Conservation (phyloP, 352 stramenopile species). For the Globisporangium takayamanum region DNA sequence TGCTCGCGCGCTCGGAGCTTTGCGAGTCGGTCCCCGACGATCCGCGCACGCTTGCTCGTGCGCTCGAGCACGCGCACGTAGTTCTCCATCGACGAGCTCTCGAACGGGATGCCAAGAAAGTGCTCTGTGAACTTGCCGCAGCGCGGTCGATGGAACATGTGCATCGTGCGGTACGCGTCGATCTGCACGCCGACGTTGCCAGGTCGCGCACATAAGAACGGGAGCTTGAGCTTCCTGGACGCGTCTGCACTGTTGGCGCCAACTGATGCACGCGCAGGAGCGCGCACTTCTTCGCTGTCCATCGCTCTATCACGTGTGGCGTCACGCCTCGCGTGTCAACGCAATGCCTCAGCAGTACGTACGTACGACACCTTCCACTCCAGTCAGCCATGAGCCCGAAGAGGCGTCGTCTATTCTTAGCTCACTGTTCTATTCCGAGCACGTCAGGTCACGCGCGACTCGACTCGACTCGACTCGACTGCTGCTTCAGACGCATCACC, state of each 20-base stretch:
- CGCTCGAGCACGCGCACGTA: constrained; percentile 55
- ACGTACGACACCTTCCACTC: too few species aligned
- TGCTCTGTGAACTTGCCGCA: constrained; percentile 58
- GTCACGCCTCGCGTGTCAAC: neutral
- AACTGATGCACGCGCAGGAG: constrained; percentile 1
- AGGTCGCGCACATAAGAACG: constrained; percentile 43
- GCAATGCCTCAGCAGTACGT: neutral
- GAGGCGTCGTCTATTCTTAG: neutral
- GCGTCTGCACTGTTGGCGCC: neutral
- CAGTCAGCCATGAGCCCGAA: too few species aligned
- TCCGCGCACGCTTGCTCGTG: constrained; percentile 30
- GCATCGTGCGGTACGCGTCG: constrained; percentile 56
- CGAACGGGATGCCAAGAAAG: constrained; percentile 58
- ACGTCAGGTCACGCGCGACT: neutral
- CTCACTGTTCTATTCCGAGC: neutral
- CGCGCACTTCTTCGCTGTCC: constrained; percentile 20
- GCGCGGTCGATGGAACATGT: constrained; percentile 47
- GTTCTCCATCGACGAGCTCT: constrained; percentile 70
- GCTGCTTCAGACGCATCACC: neutral
- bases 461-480: neutral
- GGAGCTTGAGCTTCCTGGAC: constrained; percentile 29
- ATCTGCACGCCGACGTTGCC: constrained; percentile 78
- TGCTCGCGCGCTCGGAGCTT: constrained; percentile 43
- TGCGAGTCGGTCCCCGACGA: constrained; percentile 41
- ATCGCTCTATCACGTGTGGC: constrained; percentile 1